These are phyloP conservation scores for Boletus reticulatus DNA, from an alignment of 768 basidiomycete genomes.

Conservation along the genomic window DNA sequence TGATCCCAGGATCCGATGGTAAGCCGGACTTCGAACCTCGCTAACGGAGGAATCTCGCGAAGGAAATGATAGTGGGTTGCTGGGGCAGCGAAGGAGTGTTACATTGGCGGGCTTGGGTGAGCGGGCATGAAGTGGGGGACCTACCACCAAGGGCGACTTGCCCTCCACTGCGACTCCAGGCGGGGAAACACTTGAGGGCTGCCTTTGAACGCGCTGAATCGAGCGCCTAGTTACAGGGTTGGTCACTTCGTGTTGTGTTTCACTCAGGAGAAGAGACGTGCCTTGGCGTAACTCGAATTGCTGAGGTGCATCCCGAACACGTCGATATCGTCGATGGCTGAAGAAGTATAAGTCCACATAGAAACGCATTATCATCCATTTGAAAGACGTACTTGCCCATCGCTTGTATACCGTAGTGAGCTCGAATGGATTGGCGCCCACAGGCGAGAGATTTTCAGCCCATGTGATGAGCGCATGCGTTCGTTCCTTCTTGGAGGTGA, in stretches of 20 bases:
- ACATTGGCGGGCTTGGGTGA: neutral
- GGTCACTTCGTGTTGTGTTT: neutral
- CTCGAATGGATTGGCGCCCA: constrained; percentile 61
- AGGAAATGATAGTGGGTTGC: constrained; percentile 70
- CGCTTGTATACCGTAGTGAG: constrained; percentile 38
- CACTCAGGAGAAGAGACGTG: constrained; percentile 17
- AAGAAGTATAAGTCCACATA: neutral
- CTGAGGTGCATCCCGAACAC: constrained; percentile 67
- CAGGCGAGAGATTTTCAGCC: constrained; percentile 46
- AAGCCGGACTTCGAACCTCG: constrained; percentile 58
- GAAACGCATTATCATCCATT: neutral
- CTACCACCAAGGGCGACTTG: constrained; percentile 43
- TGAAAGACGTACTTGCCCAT: constrained; percentile 50
- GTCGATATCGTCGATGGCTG: constrained; percentile 71
- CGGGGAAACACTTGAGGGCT: constrained; percentile 50
- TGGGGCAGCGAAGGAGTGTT: constrained; percentile 16
- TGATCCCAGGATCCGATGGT: constrained; percentile 65
- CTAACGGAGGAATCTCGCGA: constrained; percentile 65
- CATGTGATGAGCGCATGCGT: constrained; percentile 40
- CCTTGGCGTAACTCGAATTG: constrained; percentile 81
- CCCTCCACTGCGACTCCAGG: constrained; percentile 57
- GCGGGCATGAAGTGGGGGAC: neutral
- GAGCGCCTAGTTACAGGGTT: constrained; percentile 33
- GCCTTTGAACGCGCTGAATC: constrained; percentile 50
- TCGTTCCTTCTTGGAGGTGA: constrained; percentile 35